Conservation (phyloP, 2,329 filamentous ascomycete species). For the Aureobasidium sp. region DNA sequence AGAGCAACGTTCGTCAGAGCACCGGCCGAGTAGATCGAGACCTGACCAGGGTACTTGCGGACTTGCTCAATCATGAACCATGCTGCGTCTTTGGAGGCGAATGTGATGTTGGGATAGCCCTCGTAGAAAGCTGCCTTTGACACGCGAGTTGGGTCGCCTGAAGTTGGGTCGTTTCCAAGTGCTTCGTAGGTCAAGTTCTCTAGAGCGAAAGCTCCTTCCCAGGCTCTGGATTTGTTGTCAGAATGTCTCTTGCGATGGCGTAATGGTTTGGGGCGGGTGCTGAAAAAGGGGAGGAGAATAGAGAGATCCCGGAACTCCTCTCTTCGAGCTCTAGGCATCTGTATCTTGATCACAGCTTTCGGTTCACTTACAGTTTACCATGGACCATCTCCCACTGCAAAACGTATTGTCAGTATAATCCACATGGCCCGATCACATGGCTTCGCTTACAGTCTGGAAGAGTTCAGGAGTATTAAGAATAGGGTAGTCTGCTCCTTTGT, state of each 20-base stretch:
- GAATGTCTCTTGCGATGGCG: neutral
- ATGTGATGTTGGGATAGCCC: conserved; percentile 41
- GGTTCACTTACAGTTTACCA: conserved; percentile 29
- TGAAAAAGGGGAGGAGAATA: neutral
- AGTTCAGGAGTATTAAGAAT: conserved; percentile 40
- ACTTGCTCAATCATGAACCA: conserved; percentile 42
- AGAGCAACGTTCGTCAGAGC: conserved; percentile 45
- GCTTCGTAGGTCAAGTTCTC: conserved; percentile 40
- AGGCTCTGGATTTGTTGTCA: conserved; percentile 24
- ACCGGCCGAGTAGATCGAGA: conserved; percentile 43
- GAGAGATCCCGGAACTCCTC: neutral
- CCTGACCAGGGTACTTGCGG: conserved; percentile 43
- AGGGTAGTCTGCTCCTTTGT: conserved; percentile 42
- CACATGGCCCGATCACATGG: neutral
- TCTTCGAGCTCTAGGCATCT: neutral
- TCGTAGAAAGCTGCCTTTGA: conserved; percentile 37
- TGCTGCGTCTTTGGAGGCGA: conserved; percentile 35
- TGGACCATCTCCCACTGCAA: conserved; percentile 37
- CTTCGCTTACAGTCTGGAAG: conserved; percentile 29
- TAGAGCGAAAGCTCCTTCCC: conserved; percentile 40
- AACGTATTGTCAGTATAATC: neutral
- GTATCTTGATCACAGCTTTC: neutral
- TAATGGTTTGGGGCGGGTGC: no score
- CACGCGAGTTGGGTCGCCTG: conserved; percentile 38
- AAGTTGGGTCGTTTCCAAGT: conserved; percentile 40